Evolutionary conservation across 495 filamentous ascomycete genomes (phyloP).

Genomic region (Penicillium dipodomyicola): DNA sequence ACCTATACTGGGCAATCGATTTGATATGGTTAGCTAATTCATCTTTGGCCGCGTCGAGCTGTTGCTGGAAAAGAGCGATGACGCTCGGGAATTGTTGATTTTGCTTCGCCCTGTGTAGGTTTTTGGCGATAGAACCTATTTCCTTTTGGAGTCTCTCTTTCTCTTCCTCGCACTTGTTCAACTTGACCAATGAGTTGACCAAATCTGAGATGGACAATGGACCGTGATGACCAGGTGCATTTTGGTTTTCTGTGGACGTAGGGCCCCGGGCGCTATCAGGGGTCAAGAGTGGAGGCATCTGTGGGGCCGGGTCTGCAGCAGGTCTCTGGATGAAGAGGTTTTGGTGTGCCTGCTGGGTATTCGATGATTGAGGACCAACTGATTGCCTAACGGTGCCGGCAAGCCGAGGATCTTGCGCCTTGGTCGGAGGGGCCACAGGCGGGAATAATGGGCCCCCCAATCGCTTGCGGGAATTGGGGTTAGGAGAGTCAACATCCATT

Average conservation of each 20-base stretch:
- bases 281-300: no score
- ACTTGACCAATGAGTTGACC: conserved; percentile 19
- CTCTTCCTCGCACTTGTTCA: conserved; percentile 16
- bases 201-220: conserved; percentile 16
- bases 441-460: neutral
- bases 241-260: neutral
- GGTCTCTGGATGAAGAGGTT: neutral
- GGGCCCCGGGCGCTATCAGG: neutral
- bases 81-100: conserved; percentile 23
- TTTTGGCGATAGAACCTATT: conserved; percentile 14
- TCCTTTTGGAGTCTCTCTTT: conserved; percentile 26
- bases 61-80: conserved; percentile 10
- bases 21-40: conserved; percentile 1
- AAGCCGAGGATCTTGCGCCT: conserved; percentile 7
- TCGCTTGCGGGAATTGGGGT: neutral
- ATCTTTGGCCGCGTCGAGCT: conserved; percentile 1
- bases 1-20: neutral
- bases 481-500: conserved; percentile 1
- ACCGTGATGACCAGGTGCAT: neutral
- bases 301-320: neutral
- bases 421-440: neutral
- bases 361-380: neutral
- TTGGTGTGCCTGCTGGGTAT: neutral
- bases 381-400: neutral
- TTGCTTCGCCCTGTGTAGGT: conserved; percentile 24